phyloP scores from a whole-genome alignment of 495 filamentous ascomycete species.

The Bathelium albidoporum region DNA sequence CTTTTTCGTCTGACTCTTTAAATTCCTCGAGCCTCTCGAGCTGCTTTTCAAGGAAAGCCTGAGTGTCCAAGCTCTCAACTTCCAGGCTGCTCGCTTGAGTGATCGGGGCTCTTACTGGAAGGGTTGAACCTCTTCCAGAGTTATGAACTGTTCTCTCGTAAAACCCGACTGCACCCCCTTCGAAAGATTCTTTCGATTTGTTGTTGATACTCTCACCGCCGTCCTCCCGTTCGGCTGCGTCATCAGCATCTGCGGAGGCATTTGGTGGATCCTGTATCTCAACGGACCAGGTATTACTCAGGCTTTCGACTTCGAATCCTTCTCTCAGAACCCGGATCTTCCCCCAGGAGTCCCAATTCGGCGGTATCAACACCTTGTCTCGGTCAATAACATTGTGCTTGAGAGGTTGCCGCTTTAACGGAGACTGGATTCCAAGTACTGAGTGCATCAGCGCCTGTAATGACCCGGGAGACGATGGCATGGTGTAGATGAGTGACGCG shows the following conservation, averaged over 20 bases:
- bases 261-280: constrained; percentile 6
- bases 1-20: constrained; percentile 46
- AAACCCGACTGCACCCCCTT: constrained; percentile 48
- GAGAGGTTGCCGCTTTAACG: constrained; percentile 55
- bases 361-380: constrained; percentile 86
- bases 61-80: constrained; percentile 63
- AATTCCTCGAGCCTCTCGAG: constrained; percentile 55
- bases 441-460: constrained; percentile 79
- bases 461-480: constrained; percentile 65
- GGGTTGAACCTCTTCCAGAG: constrained; percentile 48
- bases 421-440: constrained; percentile 79
- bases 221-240: neutral
- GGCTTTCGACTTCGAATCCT: constrained; percentile 8
- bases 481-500: constrained; percentile 31
- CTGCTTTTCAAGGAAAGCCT: constrained; percentile 66
- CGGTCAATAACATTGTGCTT: constrained; percentile 95
- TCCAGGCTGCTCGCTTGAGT: constrained; percentile 46
- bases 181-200: constrained; percentile 19
- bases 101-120: constrained; percentile 38
- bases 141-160: constrained; percentile 75
- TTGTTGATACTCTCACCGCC: neutral
- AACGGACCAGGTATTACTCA: constrained; percentile 8
- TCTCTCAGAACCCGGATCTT: constrained; percentile 93
- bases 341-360: constrained; percentile 98
- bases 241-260: neutral